Evolutionary conservation across 805 yeast species (phyloP).

Genomic region (Candida stauntonica): DNA sequence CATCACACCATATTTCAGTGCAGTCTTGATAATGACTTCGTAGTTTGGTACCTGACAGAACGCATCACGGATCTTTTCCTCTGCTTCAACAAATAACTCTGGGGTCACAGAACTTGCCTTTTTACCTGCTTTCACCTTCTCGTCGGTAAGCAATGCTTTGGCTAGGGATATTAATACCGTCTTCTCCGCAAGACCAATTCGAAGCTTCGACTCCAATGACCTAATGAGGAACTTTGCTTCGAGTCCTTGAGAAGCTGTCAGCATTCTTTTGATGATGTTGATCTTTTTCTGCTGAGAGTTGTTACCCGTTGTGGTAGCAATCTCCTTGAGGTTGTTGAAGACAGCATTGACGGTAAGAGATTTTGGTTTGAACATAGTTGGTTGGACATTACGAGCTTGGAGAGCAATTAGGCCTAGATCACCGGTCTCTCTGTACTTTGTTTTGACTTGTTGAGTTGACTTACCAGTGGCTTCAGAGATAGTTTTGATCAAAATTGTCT

Average conservation of each 20-base stretch:
- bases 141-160: slow-evolving; percentile 71
- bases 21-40: slow-evolving; percentile 65
- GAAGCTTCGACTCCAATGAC: slow-evolving; percentile 84
- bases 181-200: slow-evolving; percentile 93
- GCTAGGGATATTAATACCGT: slow-evolving; percentile 81
- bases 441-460: slow-evolving; percentile 61
- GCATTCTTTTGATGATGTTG: slow-evolving; percentile 71
- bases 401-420: slow-evolving; percentile 90
- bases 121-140: slow-evolving; percentile 34
- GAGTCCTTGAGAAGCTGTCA: slow-evolving; percentile 77
- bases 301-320: slow-evolving; percentile 74
- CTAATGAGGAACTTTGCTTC: slow-evolving; percentile 92
- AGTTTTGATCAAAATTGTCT: slow-evolving; percentile 81
- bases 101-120: slow-evolving; percentile 25
- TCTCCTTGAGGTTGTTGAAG: slow-evolving; percentile 66
- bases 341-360: slow-evolving; percentile 72
- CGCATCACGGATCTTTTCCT: slow-evolving; percentile 76
- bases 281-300: slow-evolving; percentile 80
- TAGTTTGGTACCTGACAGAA: slow-evolving; percentile 90
- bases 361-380: slow-evolving; percentile 90
- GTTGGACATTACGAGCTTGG: slow-evolving; percentile 76
- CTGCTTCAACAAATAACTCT: slow-evolving; percentile 57
- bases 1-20: slow-evolving; percentile 63
- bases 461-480: slow-evolving; percentile 89
- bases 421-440: slow-evolving; percentile 74